Evolutionary conservation across 805 yeast genomes (phyloP).

Genomic region (Wickerhamomyces queroliae): DNA sequence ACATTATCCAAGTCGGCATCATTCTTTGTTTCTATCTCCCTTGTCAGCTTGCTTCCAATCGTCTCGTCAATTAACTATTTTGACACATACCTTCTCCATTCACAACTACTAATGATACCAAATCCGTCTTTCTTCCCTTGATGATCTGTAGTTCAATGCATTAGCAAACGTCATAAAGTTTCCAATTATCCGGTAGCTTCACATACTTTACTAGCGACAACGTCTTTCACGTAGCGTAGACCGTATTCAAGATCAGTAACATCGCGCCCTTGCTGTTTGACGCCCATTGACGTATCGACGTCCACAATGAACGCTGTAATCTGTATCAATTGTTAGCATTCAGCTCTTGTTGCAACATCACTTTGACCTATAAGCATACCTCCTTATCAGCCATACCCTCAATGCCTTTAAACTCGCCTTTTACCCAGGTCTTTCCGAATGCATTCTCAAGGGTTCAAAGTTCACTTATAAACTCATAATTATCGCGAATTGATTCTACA

Average conservation of each 20-base stretch:
- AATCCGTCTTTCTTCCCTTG: slow-evolving; percentile 33
- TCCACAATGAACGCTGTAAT: slow-evolving; percentile 46
- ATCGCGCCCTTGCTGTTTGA: slow-evolving; percentile 21
- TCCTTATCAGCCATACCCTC: slow-evolving; percentile 31
- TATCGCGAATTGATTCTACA: too few species aligned
- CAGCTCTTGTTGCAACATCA: too few species aligned
- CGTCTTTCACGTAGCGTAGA: slow-evolving; percentile 34
- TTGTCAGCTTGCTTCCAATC: too few species aligned
- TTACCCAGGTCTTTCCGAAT: too few species aligned
- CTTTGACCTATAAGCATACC: too few species aligned
- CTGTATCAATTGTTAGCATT: slow-evolving; percentile 11
- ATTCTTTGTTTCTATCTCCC: neutral
- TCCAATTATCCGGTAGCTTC: too few species aligned
- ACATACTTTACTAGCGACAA: slow-evolving; percentile 23
- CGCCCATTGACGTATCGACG: slow-evolving; percentile 35
- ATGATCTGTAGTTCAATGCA: slow-evolving; percentile 11
- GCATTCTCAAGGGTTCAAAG: too few species aligned
- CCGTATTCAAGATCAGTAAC: slow-evolving; percentile 30
- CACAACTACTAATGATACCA: slow-evolving; percentile 21
- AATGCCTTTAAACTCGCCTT: neutral
- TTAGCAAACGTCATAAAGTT: neutral
- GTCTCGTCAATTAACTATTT: neutral
- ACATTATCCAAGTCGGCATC: neutral
- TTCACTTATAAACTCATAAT: too few species aligned
- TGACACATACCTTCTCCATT: slow-evolving; percentile 2